Evolutionary conservation across 805 yeast genomes (phyloP).

Genomic region (Schizosaccharomyces japonicus): DNA sequence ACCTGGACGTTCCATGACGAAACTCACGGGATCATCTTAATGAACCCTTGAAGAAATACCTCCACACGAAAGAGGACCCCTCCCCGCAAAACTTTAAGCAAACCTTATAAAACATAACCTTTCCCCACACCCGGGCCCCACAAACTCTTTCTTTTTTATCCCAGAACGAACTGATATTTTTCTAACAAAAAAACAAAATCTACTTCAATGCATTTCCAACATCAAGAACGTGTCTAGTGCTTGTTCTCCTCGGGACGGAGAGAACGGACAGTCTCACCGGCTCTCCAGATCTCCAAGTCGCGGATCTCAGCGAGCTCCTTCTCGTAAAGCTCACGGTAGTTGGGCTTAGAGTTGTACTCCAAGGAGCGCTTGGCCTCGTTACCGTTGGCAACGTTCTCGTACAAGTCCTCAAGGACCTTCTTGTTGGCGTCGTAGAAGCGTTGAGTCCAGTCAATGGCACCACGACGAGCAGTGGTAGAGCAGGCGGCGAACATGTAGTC

Average conservation of each 20-base stretch:
- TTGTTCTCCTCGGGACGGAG: constrained; percentile 84
- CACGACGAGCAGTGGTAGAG: constrained; percentile 99
- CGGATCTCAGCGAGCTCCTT: constrained; percentile 80
- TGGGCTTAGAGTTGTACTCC: constrained; percentile 93
- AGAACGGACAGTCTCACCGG: constrained; percentile 98
- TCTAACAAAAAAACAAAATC: too few species aligned
- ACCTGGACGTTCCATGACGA: too few species aligned
- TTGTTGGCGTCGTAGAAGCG: constrained; percentile 93
- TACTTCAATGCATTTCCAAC: too few species aligned
- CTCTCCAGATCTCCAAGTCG: constrained; percentile 97
- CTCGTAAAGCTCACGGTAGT: constrained; percentile 92
- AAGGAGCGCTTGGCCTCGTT: constrained; percentile 93
- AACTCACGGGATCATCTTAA: too few species aligned
- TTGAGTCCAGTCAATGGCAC: constrained; percentile 99
- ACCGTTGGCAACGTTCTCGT: constrained; percentile 87
- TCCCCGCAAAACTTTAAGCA: too few species aligned
- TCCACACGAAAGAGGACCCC: too few species aligned
- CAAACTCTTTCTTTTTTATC: too few species aligned
- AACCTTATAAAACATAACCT: too few species aligned
- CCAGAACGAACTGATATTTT: too few species aligned
- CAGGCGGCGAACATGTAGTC: constrained; percentile 99
- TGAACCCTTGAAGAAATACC: too few species aligned
- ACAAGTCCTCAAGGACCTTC: constrained; percentile 92
- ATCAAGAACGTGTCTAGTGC: not conserved
- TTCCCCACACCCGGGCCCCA: too few species aligned